Percentiles rank a stretch among this genome's conserved stretches.
Evolutionary conservation across 2,329 filamentous ascomycete genomes (phyloP).

Genomic region (Rugonectria rugulosa): DNA sequence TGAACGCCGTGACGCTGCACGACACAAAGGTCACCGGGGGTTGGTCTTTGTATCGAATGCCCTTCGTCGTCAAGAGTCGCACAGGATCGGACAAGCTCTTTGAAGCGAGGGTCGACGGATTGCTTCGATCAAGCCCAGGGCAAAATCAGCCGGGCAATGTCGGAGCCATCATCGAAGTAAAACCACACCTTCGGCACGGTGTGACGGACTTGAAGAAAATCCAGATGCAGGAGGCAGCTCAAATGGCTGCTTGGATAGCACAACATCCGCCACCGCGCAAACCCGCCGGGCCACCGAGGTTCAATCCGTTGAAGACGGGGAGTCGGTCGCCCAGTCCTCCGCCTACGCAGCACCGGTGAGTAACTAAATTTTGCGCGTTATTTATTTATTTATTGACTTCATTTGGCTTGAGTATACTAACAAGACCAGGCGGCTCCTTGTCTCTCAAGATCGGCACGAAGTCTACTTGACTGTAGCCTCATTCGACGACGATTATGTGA

Average conservation of each 20-base stretch:
- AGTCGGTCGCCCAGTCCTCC: no score
- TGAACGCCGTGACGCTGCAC: neutral
- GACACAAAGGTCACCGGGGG: neutral
- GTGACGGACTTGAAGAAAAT: neutral
- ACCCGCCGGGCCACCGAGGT: no score
- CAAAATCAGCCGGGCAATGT: neutral
- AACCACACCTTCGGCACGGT: neutral
- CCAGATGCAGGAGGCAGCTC: neutral
- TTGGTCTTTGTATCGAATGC: slow-evolving; percentile 1
- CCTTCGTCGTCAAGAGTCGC: neutral
- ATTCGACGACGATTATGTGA: no score
- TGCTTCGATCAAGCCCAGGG: neutral
- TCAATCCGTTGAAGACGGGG: no score
- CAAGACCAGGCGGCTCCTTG: no score
- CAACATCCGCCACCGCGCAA: neutral
- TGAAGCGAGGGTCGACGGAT: neutral
- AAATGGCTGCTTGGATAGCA: slow-evolving; percentile 1
- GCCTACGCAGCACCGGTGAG: no score
- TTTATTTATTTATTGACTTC: no score
- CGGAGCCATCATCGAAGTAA: neutral
- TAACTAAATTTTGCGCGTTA: no score
- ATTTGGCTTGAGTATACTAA: no score
- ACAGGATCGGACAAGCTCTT: neutral
- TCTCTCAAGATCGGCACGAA: no score
- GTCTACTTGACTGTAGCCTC: no score